Percentiles rank a stretch among this genome's conserved stretches.
Evolutionary conservation across 345 rosid species (phyloP).

Genomic region (Nephelium lappaceum): DNA sequence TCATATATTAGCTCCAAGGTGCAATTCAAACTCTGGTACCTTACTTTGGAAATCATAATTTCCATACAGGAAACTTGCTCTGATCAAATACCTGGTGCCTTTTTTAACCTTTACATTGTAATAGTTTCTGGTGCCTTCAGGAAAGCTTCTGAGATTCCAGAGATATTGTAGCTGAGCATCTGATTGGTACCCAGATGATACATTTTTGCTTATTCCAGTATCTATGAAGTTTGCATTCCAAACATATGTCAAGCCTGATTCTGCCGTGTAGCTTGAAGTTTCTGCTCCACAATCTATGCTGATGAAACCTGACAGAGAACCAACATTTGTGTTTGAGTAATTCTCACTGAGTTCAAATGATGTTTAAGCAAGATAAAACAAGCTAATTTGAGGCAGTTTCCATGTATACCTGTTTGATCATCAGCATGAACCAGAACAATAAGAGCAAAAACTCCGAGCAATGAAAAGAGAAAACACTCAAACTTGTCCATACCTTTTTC

Average conservation of each 20-base stretch:
- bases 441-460: not conserved
- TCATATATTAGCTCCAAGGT: conserved; percentile 38
- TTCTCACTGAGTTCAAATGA: too few relatives aligned
- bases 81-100: conserved; percentile 38
- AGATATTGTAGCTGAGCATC: not conserved
- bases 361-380: too few relatives aligned
- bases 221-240: conserved; percentile 2
- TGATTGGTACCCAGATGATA: not conserved
- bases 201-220: conserved; percentile 9
- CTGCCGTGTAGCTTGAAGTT: conserved; percentile 5
- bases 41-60: conserved; percentile 33
- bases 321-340: not conserved
- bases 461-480: not conserved
- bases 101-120: conserved; percentile 30
- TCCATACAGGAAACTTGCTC: conserved; percentile 42
- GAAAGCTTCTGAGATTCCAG: conserved; percentile 38
- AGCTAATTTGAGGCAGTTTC: not conserved
- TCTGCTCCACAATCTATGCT: conserved; percentile 26
- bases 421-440: not conserved
- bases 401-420: conserved; percentile 3
- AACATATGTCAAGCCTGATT: conserved; percentile 9
- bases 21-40: conserved; percentile 32
- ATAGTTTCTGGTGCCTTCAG: conserved; percentile 44
- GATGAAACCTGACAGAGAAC: conserved; percentile 15
- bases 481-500: not conserved